Evolutionary conservation across 2,329 filamentous ascomycete species (phyloP), one percentile per base, ranked within the genome.

Genomic region (Thyridium curvatum): DNA sequence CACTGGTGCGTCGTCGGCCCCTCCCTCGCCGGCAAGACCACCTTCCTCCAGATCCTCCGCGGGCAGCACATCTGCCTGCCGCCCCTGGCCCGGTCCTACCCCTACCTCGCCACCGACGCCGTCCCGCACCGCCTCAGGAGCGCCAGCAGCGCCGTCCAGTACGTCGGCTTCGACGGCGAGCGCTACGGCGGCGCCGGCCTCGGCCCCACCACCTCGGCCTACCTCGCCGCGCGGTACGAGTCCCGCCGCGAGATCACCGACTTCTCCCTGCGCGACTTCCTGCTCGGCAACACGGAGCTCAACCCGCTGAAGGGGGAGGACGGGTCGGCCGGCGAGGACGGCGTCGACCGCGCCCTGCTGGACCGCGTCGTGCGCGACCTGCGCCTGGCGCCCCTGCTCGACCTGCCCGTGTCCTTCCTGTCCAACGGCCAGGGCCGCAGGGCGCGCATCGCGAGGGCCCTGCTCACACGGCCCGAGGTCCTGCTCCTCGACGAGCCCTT

Each of bases 341-440:
- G 62, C 6, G 61, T 74, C 2, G 71, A 79, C 32, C 59, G 10
- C 6, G 30, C 43, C 5, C 34, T 78, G 0, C 59, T 94, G 30
- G 59, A 71, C 12, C 70, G 74, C 8, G 79, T 95, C 1, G 74
- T 89, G 13, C 56, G 57, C 7, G 83, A 94, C 50, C 64, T 98
- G 40, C 74, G 76, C 36, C 66, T 98, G 12, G 66, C 72, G 0
- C 66, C 72, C 8, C 68, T 97, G 34, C 65, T 94, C 2, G 74
- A 84, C 30, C 82, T 95, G 56, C 90, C 91, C 0, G 86, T 97
- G 8, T 78, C 86, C 17, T 94, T 93, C 57, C 64, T 98, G 39
- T 96, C 89, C 57, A 96, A 97, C 60, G 93, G 93, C 0, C 93
- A 98, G 62, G 91, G 86, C 7, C 72, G 91, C 46, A 71, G 93